Conservation (phyloP, 257 asterid genomes). For the Cruciata laevipes region DNA sequence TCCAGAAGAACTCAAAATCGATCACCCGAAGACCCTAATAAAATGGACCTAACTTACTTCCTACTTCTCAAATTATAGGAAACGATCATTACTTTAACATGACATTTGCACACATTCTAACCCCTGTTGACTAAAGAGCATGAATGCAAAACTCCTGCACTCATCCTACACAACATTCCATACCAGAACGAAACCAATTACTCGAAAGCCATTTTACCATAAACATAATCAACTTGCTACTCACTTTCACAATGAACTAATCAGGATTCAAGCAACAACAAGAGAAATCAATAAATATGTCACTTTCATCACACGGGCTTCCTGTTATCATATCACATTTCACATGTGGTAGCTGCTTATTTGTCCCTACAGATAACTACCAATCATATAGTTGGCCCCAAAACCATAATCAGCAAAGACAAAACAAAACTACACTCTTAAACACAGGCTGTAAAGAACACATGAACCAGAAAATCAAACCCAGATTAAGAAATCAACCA, state of each 20-base stretch:
- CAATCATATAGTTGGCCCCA: neutral
- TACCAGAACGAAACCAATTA: neutral
- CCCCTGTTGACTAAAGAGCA: neutral
- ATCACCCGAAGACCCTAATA: neutral
- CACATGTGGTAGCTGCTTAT: conserved; percentile 3
- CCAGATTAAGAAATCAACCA: neutral
- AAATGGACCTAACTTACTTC: neutral
- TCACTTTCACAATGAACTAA: neutral
- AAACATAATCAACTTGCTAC: neutral
- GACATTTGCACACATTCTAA: neutral
- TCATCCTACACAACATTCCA: neutral
- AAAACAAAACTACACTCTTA: neutral
- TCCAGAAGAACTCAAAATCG: neutral
- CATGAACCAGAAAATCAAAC: neutral
- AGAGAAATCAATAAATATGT: conserved; percentile 2
- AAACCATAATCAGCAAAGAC: conserved; percentile 1
- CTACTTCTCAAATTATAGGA: neutral
- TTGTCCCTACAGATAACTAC: conserved; percentile 1
- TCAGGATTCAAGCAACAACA: conserved; percentile 13
- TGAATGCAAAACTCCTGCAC: neutral
- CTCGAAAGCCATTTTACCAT: neutral
- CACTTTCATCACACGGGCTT: conserved; percentile 12
- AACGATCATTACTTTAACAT: conserved; percentile 2
- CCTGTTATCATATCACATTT: neutral
- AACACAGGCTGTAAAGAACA: neutral